Conservation (phyloP, 805 yeast species). For the Lipomyces orientalis region DNA sequence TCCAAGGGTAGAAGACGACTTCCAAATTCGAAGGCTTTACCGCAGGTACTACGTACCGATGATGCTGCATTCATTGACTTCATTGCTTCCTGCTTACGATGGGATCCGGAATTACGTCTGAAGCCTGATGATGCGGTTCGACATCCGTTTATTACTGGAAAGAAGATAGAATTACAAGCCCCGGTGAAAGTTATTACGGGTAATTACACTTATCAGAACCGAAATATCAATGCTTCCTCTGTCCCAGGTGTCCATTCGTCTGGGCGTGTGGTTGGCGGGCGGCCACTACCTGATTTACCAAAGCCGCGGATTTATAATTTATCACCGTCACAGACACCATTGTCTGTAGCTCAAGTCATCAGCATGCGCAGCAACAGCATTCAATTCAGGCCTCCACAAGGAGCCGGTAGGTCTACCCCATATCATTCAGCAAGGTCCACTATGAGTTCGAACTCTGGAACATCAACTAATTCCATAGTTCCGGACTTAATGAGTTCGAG, state of each 20-base stretch:
- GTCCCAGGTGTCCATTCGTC: neutral
- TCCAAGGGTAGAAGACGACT: conserved; percentile 39
- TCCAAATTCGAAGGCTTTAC: conserved; percentile 41
- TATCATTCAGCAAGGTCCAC: conserved; percentile 1
- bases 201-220: neutral
- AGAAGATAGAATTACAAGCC: conserved; percentile 16
- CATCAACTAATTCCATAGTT: neutral
- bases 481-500: neutral
- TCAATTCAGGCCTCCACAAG: neutral
- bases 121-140: conserved; percentile 47
- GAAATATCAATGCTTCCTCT: neutral
- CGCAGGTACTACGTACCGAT: conserved; percentile 39
- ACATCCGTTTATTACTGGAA: conserved; percentile 47
- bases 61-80: conserved; percentile 47
- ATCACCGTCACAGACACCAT: neutral
- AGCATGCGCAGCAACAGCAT: neutral
- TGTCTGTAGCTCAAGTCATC: neutral
- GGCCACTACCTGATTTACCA: conserved; percentile 2
- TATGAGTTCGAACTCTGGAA: neutral
- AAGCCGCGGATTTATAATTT: neutral
- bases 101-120: conserved; percentile 66
- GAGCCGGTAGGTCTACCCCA: neutral
- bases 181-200: neutral
- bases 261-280: neutral
- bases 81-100: conserved; percentile 68